Base-by-base conservation (phyloP, 805 yeast genomes). In the Groenewaldozyma salmanticensis region DNA sequence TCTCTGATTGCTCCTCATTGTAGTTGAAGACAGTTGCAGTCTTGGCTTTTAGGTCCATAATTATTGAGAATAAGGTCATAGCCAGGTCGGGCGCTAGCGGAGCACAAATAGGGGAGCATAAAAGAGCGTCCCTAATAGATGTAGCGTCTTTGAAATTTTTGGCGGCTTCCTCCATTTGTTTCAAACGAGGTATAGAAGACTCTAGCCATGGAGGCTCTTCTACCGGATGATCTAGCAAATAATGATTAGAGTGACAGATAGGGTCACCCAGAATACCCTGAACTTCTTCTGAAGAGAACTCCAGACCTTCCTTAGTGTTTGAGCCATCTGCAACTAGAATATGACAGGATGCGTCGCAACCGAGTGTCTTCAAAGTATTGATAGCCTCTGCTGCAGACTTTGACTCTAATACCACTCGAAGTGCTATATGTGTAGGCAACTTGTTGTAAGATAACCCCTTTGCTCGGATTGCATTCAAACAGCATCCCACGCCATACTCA, bases 371-470 rank as follows among this genome's bases (percentile, higher is more conserved):
- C 29, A 45, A 35, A 4, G 18, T 27, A n/a, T 41, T 42, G 3
- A 46, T 36, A 2, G 59, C 61, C 19, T 55, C 59, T 5, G 32
- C 40, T 4, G 53, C 53, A 3, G 50, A 41, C 24, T 40, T 39
- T 19, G 48, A 47, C 34, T 65, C 64, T 39, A 65, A 44, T 2
- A 60, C 56, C 32, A 54, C 52, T 36, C 70, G 52, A 15, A 66
- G 43, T 1, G 64, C 58, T 35, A 66, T 48, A 43, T 66, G 70
- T 34, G 64, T 52, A 4, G 70, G 70, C 29, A 61, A 49, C 38
- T 58, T 56, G 15, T 50, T 42, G 11, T 48, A 46, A 34, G 52
- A 54, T 6, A 60, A 53, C 2, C 56, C 59, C 32, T 49, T 49
- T 4, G 68, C 60, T 4, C 53, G 48, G 31, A 62, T 50, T 15